phyloP scores from a whole-genome alignment of 106 monocot genomes.

The Cymbidium sinense region DNA sequence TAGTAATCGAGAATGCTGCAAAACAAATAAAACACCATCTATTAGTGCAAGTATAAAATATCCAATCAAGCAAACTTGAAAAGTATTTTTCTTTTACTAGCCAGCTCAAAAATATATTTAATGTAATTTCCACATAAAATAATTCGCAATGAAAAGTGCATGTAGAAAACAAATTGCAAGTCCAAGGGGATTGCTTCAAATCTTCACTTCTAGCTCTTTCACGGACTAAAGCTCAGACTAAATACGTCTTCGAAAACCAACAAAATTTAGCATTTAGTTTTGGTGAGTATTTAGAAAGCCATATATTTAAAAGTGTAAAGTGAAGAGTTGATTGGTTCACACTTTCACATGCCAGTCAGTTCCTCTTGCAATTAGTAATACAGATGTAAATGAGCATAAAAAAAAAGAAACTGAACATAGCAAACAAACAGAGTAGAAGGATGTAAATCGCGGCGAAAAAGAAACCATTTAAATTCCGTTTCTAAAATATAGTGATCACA shows the following conservation, averaged over 20 bases:
- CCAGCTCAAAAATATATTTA: background rate
- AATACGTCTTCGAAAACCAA: background rate
- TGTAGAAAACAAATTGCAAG: background rate
- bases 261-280: background rate
- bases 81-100: no score
- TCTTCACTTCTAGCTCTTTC: background rate
- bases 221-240: background rate
- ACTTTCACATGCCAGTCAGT: background rate
- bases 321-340: no score
- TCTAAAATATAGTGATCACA: background rate
- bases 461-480: background rate
- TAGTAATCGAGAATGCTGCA: slow-evolving; percentile 73
- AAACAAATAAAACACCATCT: background rate
- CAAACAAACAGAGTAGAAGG: background rate
- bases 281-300: background rate
- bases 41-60: background rate
- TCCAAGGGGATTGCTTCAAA: background rate
- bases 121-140: background rate
- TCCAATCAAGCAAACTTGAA: background rate
- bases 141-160: background rate
- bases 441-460: background rate
- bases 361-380: background rate
- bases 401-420: background rate
- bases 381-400: background rate
- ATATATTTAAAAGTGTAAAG: background rate